Conservation (phyloP, 257 asterid genomes). For the Gentiana dahurica region DNA sequence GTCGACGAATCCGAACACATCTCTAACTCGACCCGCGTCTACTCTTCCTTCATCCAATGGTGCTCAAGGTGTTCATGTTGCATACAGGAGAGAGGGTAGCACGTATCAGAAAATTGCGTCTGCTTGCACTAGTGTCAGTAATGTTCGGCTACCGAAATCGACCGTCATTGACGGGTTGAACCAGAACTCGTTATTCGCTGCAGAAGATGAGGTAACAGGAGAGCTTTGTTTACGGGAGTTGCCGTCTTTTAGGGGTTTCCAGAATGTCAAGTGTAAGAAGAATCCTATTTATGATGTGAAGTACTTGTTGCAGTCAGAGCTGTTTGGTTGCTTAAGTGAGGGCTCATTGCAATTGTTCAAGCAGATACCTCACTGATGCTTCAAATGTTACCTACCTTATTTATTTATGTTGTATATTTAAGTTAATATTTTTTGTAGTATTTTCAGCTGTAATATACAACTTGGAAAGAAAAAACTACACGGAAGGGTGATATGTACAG, state of each 20-base stretch:
- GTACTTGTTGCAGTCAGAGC: constrained; percentile 31
- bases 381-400: too few species aligned
- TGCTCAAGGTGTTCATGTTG: constrained; percentile 53
- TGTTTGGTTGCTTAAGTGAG: constrained; percentile 62
- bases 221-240: constrained; percentile 59
- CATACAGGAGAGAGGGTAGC: constrained; percentile 40
- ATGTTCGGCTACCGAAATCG: constrained; percentile 61
- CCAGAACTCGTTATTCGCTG: constrained; percentile 43
- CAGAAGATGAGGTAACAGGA: constrained; percentile 47
- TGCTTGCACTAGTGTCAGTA: constrained; percentile 43
- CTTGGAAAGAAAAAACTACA: too few species aligned
- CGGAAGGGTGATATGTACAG: too few species aligned
- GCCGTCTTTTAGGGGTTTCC: constrained; percentile 39
- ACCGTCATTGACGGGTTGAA: constrained; percentile 44
- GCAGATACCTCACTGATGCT: too few species aligned
- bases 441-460: too few species aligned
- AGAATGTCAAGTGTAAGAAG: constrained; percentile 30
- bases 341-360: constrained; percentile 41
- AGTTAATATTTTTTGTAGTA: too few species aligned
- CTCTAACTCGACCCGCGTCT: constrained; percentile 34
- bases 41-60: constrained; percentile 26
- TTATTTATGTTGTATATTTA: too few species aligned
- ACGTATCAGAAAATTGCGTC: constrained; percentile 42
- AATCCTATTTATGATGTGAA: constrained; percentile 57
- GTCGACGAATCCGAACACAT: constrained; percentile 15